Evolutionary conservation across 768 basidiomycete species (phyloP), one percentile per base, ranked within the genome.

Genomic region (Mycena haematopus): DNA sequence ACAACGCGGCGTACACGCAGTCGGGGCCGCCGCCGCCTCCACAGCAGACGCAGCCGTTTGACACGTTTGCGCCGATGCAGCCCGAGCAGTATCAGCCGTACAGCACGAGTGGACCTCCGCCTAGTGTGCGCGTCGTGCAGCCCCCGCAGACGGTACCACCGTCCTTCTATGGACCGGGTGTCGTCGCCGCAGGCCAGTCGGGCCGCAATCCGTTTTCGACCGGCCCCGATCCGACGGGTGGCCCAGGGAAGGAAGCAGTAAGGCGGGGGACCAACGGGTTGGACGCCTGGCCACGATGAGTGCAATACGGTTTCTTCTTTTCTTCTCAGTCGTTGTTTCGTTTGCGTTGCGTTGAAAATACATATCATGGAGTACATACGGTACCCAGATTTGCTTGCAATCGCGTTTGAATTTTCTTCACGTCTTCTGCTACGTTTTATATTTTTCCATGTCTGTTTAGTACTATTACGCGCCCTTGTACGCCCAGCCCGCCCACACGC

Each of bases 61-160:
- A 87, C 56, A 79, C 84, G 75, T 95, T 87, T 71, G 87, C 87
- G 38, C 92, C 93, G 1, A 84, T 95, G 82, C 93, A 93, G 72
- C 89, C 92, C 35, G 92, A 94, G 25, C 88, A 89, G 67, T 93
- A 85, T 73, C 82, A 83, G 65, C 71, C 82, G 36, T 91, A 91
- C 69, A 15, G 36, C 36, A 15, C 36, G 36, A 11, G 36, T 36
- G 36, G 36, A 3, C 29, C 36, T 15, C 69, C 80, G 25, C 69
- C 74, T 31, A 73, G 72, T 29, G 57, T 22, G 14, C 44, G 64
- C 76, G 79, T 84, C 22, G 79, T 79, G 14, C 79, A 81, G 19
- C 80, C 84, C 15, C 75, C 81, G 14, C 85, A 88, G 69, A 73
- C 81, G 2, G 82, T 82, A 24, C 78, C 82, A 10, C 76, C 85